These are phyloP conservation scores for Yamadazyma kitorensis DNA, from an alignment of 805 yeast species.

Conservation along the genomic window DNA sequence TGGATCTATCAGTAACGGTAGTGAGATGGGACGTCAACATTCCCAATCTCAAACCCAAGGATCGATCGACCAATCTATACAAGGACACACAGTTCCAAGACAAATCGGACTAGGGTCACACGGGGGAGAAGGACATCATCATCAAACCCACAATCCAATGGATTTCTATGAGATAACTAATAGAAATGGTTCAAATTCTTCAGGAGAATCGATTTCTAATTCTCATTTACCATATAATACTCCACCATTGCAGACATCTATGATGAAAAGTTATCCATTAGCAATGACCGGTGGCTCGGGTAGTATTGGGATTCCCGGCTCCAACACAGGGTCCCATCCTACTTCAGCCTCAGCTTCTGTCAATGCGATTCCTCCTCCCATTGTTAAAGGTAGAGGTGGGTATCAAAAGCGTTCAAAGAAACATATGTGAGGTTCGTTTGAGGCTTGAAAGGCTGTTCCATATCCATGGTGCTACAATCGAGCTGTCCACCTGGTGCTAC, in stretches of 20 bases:
- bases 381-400: conserved; percentile 43
- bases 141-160: conserved; percentile 8
- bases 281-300: conserved; percentile 1
- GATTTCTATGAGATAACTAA: conserved; percentile 10
- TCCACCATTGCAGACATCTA: conserved; percentile 12
- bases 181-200: conserved; percentile 11
- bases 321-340: conserved; percentile 8
- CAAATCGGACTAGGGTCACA: not conserved
- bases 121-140: not conserved
- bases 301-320: not conserved
- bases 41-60: not conserved
- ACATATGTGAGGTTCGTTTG: conserved; percentile 26
- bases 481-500: too few relatives aligned
- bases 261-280: conserved; percentile 10
- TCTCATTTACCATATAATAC: conserved; percentile 13
- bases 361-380: conserved; percentile 18
- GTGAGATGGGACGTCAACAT: conserved; percentile 4
- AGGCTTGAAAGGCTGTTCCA: too few relatives aligned
- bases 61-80: not conserved
- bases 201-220: conserved; percentile 12
- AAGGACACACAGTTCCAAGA: not conserved
- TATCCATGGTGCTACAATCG: too few relatives aligned
- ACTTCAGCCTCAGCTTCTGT: conserved; percentile 6
- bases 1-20: conserved; percentile 10
- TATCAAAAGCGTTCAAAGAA: conserved; percentile 42